Conservation (phyloP, 140 eudicot species). For the Cichorium intybus region DNA sequence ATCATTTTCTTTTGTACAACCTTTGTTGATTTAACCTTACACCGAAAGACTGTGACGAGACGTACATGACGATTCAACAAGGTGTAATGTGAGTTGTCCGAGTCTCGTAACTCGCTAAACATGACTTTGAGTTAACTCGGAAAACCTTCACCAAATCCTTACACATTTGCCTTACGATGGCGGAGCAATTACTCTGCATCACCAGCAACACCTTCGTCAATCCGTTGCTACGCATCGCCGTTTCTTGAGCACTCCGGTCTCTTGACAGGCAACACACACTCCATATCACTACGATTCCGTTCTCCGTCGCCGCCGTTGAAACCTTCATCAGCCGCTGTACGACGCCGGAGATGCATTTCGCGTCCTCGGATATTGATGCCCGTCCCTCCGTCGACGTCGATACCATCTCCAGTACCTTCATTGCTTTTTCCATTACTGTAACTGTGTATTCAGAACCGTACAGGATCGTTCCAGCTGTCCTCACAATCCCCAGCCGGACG, state of each 20-base stretch:
- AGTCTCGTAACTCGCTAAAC: slow-evolving; percentile 76
- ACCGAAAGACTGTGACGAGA: not conserved
- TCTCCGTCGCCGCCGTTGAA: slow-evolving; percentile 58
- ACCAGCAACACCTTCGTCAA: slow-evolving; percentile 71
- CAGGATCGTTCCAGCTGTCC: slow-evolving; percentile 38
- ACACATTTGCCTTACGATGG: slow-evolving; percentile 68
- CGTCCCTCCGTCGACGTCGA: slow-evolving; percentile 73
- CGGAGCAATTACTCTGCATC: slow-evolving; percentile 69
- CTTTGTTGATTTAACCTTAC: not conserved
- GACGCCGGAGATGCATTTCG: slow-evolving; percentile 37
- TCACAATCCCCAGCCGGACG: slow-evolving; percentile 49
- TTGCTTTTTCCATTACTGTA: slow-evolving; percentile 31
- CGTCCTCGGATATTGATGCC: slow-evolving; percentile 49
- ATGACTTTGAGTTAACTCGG: slow-evolving; percentile 61
- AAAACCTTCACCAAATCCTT: slow-evolving; percentile 70
- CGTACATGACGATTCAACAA: slow-evolving; percentile 36
- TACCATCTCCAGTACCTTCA: slow-evolving; percentile 44
- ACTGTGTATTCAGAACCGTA: slow-evolving; percentile 20
- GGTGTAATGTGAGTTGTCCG: slow-evolving; percentile 82
- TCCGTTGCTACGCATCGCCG: slow-evolving; percentile 50
- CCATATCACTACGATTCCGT: slow-evolving; percentile 63
- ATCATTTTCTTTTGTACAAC: not conserved
- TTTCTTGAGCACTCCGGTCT: slow-evolving; percentile 46
- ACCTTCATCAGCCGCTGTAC: slow-evolving; percentile 62
- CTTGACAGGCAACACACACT: slow-evolving; percentile 62